Percentiles rank a stretch among this genome's conserved stretches.
Evolutionary conservation across 805 yeast species (phyloP).

Genomic region (Saccharomycodes ludwigii): DNA sequence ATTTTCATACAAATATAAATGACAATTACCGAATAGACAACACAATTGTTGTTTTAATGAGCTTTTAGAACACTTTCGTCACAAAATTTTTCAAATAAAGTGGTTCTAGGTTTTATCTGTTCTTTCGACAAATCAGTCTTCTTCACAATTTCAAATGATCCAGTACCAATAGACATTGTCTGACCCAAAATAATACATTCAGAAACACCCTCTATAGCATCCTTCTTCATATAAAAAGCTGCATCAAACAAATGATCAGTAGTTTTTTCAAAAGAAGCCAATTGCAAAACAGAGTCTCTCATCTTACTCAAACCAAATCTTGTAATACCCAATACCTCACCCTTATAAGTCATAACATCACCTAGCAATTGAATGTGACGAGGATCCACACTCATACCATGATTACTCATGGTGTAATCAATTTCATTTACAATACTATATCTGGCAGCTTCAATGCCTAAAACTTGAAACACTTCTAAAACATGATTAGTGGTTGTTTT

Average conservation of each 20-base stretch:
- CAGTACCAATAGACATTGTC: conserved; percentile 96
- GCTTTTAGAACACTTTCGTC: conserved; percentile 9
- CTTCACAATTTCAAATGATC: conserved; percentile 79
- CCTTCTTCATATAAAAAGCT: conserved; percentile 93
- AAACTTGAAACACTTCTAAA: conserved; percentile 73
- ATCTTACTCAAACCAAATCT: conserved; percentile 95
- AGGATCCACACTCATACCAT: conserved; percentile 99
- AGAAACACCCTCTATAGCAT: conserved; percentile 91
- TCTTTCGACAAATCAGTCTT: conserved; percentile 33
- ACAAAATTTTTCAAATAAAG: conserved; percentile 33
- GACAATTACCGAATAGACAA: neutral
- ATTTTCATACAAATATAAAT: neutral
- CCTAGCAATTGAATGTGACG: conserved; percentile 96
- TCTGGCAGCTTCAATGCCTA: conserved; percentile 98
- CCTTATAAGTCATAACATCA: conserved; percentile 98
- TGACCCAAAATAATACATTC: conserved; percentile 97
- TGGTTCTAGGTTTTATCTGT: conserved; percentile 32
- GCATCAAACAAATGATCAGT: conserved; percentile 98
- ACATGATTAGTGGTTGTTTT: conserved; percentile 87
- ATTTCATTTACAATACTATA: conserved; percentile 86
- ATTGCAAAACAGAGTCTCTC: conserved; percentile 94
- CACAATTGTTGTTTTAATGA: conserved; percentile 5
- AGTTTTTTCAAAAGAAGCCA: conserved; percentile 96
- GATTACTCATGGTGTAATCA: conserved; percentile 95
- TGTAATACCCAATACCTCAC: conserved; percentile 95